phyloP scores from a whole-genome alignment of 169 alveolate genomes.

The Miamiensis avidus region DNA sequence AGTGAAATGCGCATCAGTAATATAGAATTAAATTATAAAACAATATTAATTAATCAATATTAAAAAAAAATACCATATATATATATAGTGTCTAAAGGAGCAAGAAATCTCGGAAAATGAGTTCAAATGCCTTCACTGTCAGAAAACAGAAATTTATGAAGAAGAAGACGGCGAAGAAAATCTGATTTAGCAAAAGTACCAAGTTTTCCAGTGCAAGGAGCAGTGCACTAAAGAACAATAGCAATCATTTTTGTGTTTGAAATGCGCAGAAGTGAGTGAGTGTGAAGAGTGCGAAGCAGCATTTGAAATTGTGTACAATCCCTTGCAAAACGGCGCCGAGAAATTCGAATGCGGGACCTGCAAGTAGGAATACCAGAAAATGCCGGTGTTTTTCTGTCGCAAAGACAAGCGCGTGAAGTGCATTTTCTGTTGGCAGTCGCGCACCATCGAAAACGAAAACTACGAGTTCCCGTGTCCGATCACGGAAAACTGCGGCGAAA shows the following conservation, averaged over 20 bases:
- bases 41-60: no score
- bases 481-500: background rate
- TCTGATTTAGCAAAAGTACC: no score
- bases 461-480: background rate
- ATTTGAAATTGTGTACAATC: background rate
- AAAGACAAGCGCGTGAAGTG: background rate
- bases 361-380: background rate
- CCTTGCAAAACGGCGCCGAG: background rate
- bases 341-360: background rate
- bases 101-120: background rate
- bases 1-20: no score
- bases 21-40: no score
- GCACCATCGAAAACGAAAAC: background rate
- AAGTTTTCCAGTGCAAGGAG: no score
- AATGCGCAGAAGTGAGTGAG: background rate
- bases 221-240: no score
- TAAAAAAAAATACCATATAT: no score
- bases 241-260: no score
- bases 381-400: background rate
- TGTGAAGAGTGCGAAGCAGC: background rate
- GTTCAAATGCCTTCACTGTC: no score
- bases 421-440: background rate
- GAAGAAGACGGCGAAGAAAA: no score
- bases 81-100: background rate
- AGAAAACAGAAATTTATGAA: no score